A percentile compares a stretch with the other conserved stretches of the same genome.
phyloP scores from a whole-genome alignment of 2,329 filamentous ascomycete species.

The Ceratocystis diversiconidia region DNA sequence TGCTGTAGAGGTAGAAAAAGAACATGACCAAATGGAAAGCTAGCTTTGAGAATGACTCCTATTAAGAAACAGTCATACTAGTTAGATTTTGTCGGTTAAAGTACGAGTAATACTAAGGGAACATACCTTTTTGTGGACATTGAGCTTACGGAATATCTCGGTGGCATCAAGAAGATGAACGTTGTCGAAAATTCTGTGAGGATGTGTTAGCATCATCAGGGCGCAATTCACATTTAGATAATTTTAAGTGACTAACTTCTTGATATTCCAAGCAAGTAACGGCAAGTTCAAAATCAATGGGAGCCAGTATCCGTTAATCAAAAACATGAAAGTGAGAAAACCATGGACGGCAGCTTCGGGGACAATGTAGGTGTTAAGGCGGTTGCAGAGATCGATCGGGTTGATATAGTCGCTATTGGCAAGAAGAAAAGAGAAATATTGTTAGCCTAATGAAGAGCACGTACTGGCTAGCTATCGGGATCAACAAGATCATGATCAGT shows the following conservation, averaged over 20 bases:
- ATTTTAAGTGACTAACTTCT: slow-evolving; percentile 61
- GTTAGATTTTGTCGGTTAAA: neutral
- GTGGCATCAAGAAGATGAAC: slow-evolving; percentile 93
- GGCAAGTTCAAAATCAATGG: slow-evolving; percentile 85
- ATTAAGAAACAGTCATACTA: neutral
- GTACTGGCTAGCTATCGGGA: neutral
- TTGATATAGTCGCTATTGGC: slow-evolving; percentile 88
- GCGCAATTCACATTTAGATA: neutral
- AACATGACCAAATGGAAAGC: slow-evolving; percentile 99
- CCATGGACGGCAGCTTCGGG: slow-evolving; percentile 96
- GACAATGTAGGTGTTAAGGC: slow-evolving; percentile 98
- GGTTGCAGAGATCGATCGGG: slow-evolving; percentile 99
- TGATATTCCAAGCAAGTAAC: slow-evolving; percentile 81
- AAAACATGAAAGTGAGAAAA: slow-evolving; percentile 87
- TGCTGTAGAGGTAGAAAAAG: slow-evolving; percentile 99
- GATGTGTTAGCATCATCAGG: slow-evolving; percentile 20
- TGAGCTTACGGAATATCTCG: slow-evolving; percentile 98
- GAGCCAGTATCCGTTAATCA: slow-evolving; percentile 98
- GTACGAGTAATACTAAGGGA: neutral
- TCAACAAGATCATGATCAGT: neutral
- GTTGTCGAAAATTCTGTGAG: slow-evolving; percentile 78
- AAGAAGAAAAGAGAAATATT: neutral
- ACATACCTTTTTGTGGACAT: slow-evolving; percentile 90
- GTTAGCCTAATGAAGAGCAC: neutral
- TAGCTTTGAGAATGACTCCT: slow-evolving; percentile 99